Conservation (phyloP, 352 stramenopile species). For the Pythium grandisporangium region DNA sequence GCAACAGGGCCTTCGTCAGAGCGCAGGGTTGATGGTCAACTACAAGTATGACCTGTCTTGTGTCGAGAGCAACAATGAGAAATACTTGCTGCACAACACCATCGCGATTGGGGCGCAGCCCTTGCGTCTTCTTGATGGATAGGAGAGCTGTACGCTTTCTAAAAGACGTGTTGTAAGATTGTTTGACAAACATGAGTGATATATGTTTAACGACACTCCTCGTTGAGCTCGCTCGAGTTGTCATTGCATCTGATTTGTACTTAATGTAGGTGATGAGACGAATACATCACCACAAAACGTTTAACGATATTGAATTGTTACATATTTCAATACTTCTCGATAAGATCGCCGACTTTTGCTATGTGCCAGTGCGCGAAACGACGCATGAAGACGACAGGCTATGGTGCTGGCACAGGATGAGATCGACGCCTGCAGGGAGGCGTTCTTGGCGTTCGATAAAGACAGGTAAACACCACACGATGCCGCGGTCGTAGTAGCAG, state of each 20-base stretch:
- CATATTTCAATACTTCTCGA: no score
- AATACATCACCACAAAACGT: no score
- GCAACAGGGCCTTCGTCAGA: constrained; percentile 59
- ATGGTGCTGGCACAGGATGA: constrained; percentile 93
- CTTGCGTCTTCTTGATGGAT: constrained; percentile 45
- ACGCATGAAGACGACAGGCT: background rate
- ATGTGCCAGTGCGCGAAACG: background rate
- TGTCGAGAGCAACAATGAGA: constrained; percentile 77
- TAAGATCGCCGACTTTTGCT: no score
- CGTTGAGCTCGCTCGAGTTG: no score
- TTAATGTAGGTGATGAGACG: no score
- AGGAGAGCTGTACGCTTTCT: no score
- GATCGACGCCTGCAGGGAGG: constrained; percentile 94
- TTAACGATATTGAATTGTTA: no score
- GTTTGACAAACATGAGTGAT: no score
- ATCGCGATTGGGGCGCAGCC: constrained; percentile 70
- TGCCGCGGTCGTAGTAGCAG: no score
- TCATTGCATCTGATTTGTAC: no score
- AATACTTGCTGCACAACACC: constrained; percentile 70
- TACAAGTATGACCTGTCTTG: constrained; percentile 79
- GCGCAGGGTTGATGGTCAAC: constrained; percentile 79
- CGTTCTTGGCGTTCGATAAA: constrained; percentile 97
- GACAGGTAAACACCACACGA: constrained; percentile 71
- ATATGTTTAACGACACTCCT: no score
- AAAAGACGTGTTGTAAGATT: no score